Conservation (phyloP, 1,284 basidiomycete genomes). For the Anthracocystis walkeri region DNA sequence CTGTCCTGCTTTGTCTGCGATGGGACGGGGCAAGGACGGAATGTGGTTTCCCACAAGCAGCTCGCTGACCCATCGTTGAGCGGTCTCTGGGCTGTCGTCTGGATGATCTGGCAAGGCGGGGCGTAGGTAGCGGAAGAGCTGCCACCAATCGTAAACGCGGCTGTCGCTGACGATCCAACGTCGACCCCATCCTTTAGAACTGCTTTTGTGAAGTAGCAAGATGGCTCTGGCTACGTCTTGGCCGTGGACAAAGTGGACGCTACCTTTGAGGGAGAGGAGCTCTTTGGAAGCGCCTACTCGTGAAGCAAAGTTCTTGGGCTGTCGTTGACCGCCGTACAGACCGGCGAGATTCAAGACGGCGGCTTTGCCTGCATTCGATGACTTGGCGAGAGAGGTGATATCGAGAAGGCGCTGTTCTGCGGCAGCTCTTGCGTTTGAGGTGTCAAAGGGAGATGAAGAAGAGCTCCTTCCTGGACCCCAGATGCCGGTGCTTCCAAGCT, state of each 20-base stretch:
- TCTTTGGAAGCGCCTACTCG: conserved; percentile 51
- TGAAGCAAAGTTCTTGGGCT: conserved; percentile 50
- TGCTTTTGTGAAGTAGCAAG: conserved; percentile 43
- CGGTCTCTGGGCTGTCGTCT: conserved; percentile 34
- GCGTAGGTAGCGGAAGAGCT: conserved; percentile 42
- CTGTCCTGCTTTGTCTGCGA: conserved; percentile 34
- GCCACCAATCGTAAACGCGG: conserved; percentile 58
- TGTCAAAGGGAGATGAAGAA: conserved; percentile 46
- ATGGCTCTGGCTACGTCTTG: conserved; percentile 58
- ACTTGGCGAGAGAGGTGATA: conserved; percentile 12
- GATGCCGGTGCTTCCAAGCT: conserved; percentile 62
- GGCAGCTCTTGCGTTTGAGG: conserved; percentile 31
- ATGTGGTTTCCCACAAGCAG: conserved; percentile 37
- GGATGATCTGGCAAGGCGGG: conserved; percentile 41
- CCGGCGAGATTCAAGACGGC: conserved; percentile 59
- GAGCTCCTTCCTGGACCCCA: conserved; percentile 46
- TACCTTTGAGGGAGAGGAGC: conserved; percentile 43
- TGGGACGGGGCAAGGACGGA: conserved; percentile 36
- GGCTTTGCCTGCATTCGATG: conserved; percentile 9
- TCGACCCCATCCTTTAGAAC: conserved; percentile 34
- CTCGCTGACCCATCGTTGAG: conserved; percentile 42
- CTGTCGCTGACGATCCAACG: conserved; percentile 60
- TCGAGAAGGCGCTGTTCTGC: conserved; percentile 47
- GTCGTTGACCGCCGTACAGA: conserved; percentile 55
- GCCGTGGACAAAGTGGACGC: conserved; percentile 62